phyloP scores from a whole-genome alignment of 2,329 filamentous ascomycete species.

The Alternaria infectoria region DNA sequence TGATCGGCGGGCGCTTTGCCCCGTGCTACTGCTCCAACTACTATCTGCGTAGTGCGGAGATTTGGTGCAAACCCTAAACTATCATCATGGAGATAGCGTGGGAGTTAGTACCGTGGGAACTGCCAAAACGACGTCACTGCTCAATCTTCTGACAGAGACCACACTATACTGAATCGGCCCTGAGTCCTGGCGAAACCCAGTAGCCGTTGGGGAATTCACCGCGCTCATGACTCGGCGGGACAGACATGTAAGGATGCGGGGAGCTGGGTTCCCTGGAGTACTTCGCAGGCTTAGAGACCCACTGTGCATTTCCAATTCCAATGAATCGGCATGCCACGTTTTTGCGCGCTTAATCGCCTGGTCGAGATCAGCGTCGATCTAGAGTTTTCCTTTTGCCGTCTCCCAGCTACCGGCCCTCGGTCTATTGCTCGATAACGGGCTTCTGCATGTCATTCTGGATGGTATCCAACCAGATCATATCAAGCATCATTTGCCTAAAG shows the following conservation, averaged over 20 bases:
- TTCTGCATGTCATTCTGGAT: neutral
- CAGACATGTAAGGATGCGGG: neutral
- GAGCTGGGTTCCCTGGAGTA: neutral
- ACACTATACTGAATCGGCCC: neutral
- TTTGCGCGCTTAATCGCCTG: constrained; percentile 2
- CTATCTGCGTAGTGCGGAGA: neutral
- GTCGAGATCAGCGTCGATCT: neutral
- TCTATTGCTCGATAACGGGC: neutral
- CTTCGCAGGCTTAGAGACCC: neutral
- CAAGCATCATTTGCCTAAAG: constrained; percentile 1
- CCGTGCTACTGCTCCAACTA: neutral
- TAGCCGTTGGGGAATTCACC: neutral
- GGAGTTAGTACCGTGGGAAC: neutral
- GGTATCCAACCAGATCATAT: neutral
- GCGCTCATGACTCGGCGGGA: neutral
- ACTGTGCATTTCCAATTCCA: neutral
- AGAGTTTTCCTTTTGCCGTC: neutral
- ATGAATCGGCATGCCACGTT: constrained; percentile 1
- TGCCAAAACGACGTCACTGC: neutral
- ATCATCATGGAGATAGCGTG: neutral
- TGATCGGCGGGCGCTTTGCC: neutral
- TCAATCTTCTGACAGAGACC: neutral
- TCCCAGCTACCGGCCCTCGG: neutral
- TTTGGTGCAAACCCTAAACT: neutral
- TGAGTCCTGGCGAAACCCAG: neutral